Conservation (phyloP, 2,329 filamentous ascomycete genomes). For the Ophioceras dolichostomum region DNA sequence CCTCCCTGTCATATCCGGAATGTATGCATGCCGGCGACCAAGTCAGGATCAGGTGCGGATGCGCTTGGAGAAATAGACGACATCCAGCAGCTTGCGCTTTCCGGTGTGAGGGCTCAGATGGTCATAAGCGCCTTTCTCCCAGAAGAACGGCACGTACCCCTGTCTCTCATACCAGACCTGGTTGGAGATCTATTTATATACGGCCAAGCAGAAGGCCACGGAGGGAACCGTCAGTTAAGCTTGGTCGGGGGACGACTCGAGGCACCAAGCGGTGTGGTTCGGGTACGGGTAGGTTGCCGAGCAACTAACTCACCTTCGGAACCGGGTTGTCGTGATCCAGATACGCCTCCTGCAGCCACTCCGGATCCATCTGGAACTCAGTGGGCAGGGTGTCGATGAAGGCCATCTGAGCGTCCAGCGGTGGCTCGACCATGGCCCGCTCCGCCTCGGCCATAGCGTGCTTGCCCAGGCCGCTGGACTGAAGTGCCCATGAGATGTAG, state of each 20-base stretch:
- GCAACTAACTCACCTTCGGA: slow-evolving; percentile 14
- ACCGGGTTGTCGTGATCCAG: slow-evolving; percentile 12
- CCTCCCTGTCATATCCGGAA: too few species aligned
- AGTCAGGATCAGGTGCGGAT: too few species aligned
- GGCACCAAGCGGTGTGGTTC: too few species aligned
- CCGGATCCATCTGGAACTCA: slow-evolving; percentile 15
- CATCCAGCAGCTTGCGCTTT: slow-evolving; percentile 4
- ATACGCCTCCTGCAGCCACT: slow-evolving; percentile 12
- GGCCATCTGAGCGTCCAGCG: slow-evolving; percentile 19
- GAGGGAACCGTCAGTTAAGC: too few species aligned
- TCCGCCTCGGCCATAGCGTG: slow-evolving; percentile 23
- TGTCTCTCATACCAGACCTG: slow-evolving; percentile 18
- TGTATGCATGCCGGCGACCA: too few species aligned
- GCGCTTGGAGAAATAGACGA: slow-evolving; percentile 15
- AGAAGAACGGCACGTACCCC: slow-evolving; percentile 12
- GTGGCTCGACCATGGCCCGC: slow-evolving; percentile 14
- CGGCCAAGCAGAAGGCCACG: not conserved
- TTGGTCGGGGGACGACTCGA: too few species aligned
- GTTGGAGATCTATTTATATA: slow-evolving; percentile 7
- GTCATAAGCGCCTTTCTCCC: slow-evolving; percentile 8
- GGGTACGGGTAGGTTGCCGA: too few species aligned
- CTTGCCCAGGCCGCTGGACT: slow-evolving; percentile 21
- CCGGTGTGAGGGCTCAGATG: slow-evolving; percentile 8
- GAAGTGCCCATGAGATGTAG: slow-evolving; percentile 26
- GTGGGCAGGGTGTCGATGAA: slow-evolving; percentile 22